Evolutionary conservation across 208 protist genomes (phyloP), one percentile per base, ranked within the genome.

Genomic region (Spongospora subterranea): DNA sequence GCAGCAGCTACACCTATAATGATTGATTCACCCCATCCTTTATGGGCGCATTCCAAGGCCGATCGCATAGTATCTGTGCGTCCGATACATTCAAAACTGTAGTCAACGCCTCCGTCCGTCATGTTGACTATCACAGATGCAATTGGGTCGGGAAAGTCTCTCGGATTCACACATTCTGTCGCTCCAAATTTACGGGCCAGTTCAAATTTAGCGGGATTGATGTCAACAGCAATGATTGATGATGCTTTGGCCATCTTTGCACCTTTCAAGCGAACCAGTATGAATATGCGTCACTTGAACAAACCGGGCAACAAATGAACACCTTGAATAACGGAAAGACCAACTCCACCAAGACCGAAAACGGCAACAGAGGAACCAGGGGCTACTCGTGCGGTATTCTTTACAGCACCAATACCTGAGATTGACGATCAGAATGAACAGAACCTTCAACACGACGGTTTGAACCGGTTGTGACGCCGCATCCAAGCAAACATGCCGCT

Each of bases 81-180:
- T 64, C 96, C 96, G 46, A 95, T 95, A 92, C 93, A 95, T 40
- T 97, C 96, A 91, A 97, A 97, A 40, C 94, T 95, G 94, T 97
- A 97, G 93, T 97, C 96, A 0, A 96, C 50, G 40, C 95, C 95
- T 32, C 95, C 91, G 24, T 94, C 92, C 0, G 95, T 95, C 77
- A 94, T 90, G 38, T 94, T 93, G 54, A 96, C 90, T 39, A 94
- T 90, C 24, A 93, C 92, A 29, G 93, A n/a, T 35, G 89, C 76
- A 89, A 91, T 91, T 64, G 77, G 46, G 46, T 92, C 88, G 20
- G 94, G 53, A 29, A 88, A 65, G 13, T 95, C 89, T 35, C 93
- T 94, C 50, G 96, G 96, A 92, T 96, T 96, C 46, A 97, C 76
- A 89, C 39, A 96, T 46, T 97, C 95, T 20, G 96, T 97, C 0